Evolutionary conservation across 2,329 filamentous ascomycete species (phyloP), one percentile per base, ranked within the genome.

Genomic region (Colletotrichum kahawae): DNA sequence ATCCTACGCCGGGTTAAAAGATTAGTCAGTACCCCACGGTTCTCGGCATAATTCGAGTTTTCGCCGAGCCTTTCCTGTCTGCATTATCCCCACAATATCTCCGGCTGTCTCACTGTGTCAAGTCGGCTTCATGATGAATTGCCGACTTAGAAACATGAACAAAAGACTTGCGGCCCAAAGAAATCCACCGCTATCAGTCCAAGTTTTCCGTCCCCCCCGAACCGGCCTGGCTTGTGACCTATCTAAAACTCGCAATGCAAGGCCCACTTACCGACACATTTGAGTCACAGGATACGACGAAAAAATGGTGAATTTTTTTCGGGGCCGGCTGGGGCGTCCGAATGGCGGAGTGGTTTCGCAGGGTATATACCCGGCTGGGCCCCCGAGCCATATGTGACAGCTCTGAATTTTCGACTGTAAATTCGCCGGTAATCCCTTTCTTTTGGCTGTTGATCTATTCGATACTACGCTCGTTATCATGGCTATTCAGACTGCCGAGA

Each of bases 211-310:
- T n/a, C n/a, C 24, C 16, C n/a, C 10, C 60, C 67, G 67, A 60
- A 10, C 51, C 60, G 71, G 60, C 18, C 38, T 71, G 10, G n/a
- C 36, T 34, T 54, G 29, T 60, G 29, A 60, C 57, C 57, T 29
- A n/a, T 3, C 57, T 16, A 43, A n/a, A 62, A 56, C 31, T n/a
- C 56, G 56, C 33, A 29, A 48, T 59, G 24, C 43, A 4, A 21
- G 69, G 56, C 34, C 72, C 72, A 75, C 72, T 67, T 24, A 31
- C 48, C 69, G 34, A 67, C 34, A 59, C 29, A 18, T 48, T 72
- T 67, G 69, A 75, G 63, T 72, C 72, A 72, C 21, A 63, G 63
- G n/a, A 67, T 51, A 59, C 54, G 43, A 59, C 16, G 6, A 33
- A 62, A 67, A 67, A 75, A 67, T 38, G 72, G 43, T 51, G 33